Evolutionary conservation across 2,329 filamentous ascomycete genomes (phyloP), one percentile per base, ranked within the genome.

Genomic region (Aspergillus glaucus): DNA sequence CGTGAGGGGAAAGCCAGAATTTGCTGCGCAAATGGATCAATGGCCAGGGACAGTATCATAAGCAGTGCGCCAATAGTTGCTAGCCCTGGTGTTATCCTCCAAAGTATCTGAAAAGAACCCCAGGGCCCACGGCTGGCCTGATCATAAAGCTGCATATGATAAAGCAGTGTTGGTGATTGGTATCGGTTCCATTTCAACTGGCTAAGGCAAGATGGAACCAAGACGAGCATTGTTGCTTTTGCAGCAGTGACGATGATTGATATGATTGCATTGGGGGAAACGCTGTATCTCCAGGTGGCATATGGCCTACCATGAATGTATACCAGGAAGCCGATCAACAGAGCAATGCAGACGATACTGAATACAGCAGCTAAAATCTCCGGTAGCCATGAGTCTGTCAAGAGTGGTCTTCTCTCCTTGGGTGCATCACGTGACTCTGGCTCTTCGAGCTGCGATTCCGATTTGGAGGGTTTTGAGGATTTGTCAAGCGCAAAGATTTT

Each of bases 11-110:
- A 55, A 1, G 32, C 8, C 9, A 54, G 34, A 19, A 58, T 53
- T n/a, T 58, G 59, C 50, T 66, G 62, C 6, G 61, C 48, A 28
- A 62, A 63, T 9, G 63, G 61, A 47, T 64, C 61, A 26, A 65
- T 48, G 1, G 51, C 55, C 17, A 66, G 43, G 6, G 59, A 28
- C n/a, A 59, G 32, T n/a, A 65, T 41, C 15, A 49, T 62, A 8
- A 65, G 44, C 1, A 55, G 15, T 3, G 62, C 62, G 4, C 59
- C 63, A n/a, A 49, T 43, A 10, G 51, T 54, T 8, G 64, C 45
- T 15, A 53, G 30, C 5, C 47, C 34, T n/a, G 51, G 49, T 1
- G 34, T 51, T 2, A 50, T 34, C 6, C 41, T 55, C 56, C 54
- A 60, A 6, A 64, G 45, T 6, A 63, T 47, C 19, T 54, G 24